phyloP scores from a whole-genome alignment of 805 yeast genomes.

The Ogataea wickerhamii region DNA sequence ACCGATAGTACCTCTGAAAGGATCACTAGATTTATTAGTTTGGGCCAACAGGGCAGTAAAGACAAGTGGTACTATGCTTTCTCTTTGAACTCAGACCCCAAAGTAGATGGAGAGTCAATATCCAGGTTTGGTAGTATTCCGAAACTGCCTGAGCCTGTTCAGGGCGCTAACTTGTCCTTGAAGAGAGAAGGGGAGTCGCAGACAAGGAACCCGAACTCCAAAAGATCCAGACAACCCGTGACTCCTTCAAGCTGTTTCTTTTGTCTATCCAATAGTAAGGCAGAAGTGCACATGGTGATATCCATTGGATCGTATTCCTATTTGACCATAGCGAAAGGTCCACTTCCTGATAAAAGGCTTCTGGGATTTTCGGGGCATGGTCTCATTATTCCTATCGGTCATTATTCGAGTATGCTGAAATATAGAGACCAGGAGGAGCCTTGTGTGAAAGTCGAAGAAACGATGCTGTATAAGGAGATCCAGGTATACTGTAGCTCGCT shows the following conservation, averaged over 20 bases:
- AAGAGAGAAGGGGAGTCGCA: neutral
- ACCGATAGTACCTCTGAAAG: conserved; percentile 30
- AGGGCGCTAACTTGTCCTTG: neutral
- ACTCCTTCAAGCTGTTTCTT: conserved; percentile 70
- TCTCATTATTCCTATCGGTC: conserved; percentile 74
- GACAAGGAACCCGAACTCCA: conserved; percentile 7
- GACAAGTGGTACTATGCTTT: conserved; percentile 79
- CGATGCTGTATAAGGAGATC: conserved; percentile 43
- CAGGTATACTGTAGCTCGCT: conserved; percentile 44
- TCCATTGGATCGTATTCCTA: conserved; percentile 67
- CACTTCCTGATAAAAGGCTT: conserved; percentile 53
- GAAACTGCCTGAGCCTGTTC: neutral
- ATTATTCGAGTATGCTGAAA: conserved; percentile 43
- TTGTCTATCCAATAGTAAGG: conserved; percentile 74
- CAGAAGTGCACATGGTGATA: conserved; percentile 76
- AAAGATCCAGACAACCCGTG: conserved; percentile 37
- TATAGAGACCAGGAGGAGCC: conserved; percentile 25
- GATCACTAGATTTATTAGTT: conserved; percentile 60
- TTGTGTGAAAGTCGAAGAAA: conserved; percentile 25
- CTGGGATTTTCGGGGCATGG: conserved; percentile 75
- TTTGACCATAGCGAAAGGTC: conserved; percentile 82
- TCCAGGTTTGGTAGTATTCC: conserved; percentile 17
- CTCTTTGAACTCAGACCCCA: conserved; percentile 33
- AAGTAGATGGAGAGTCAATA: conserved; percentile 19
- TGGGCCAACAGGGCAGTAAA: conserved; percentile 54